phyloP scores from a whole-genome alignment of 805 yeast species.

The Ogataea pini region DNA sequence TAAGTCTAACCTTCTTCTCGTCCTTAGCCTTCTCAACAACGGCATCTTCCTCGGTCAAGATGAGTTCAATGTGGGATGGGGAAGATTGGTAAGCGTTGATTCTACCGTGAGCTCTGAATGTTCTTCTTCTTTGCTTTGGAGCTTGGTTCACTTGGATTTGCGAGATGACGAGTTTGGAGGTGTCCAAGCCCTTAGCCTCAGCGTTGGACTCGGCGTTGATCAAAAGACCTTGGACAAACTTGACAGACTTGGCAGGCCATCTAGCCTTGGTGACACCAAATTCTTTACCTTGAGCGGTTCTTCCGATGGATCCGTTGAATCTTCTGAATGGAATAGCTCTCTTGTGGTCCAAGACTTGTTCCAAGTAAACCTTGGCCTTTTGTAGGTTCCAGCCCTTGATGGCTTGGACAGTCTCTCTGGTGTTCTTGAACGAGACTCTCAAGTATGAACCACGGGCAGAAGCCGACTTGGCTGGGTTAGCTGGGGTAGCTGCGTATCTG shows the following conservation, averaged over 20 bases:
- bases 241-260: constrained; percentile 99
- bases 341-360: constrained; percentile 94
- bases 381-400: constrained; percentile 96
- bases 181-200: constrained; percentile 98
- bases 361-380: constrained; percentile 94
- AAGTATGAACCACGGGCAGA: constrained; percentile 99
- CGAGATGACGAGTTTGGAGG: constrained; percentile 87
- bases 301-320: constrained; percentile 94
- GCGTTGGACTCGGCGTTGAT: constrained; percentile 99
- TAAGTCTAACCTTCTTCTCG: constrained; percentile 60
- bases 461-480: constrained; percentile 99
- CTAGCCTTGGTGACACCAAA: constrained; percentile 99
- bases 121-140: constrained; percentile 99
- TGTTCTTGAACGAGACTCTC: constrained; percentile 99
- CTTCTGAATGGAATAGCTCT: constrained; percentile 99
- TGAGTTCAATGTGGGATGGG: constrained; percentile 98
- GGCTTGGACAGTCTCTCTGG: constrained; percentile 99
- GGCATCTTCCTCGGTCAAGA: constrained; percentile 94
- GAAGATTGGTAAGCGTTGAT: constrained; percentile 98
- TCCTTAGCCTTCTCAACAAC: constrained; percentile 82
- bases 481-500: constrained; percentile 99
- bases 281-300: constrained; percentile 99
- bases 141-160: constrained; percentile 99
- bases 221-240: constrained; percentile 90
- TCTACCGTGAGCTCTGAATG: constrained; percentile 99